These are phyloP conservation scores for Talaromyces nanjingensis DNA, from an alignment of 495 filamentous ascomycete species.

Conservation along the genomic window DNA sequence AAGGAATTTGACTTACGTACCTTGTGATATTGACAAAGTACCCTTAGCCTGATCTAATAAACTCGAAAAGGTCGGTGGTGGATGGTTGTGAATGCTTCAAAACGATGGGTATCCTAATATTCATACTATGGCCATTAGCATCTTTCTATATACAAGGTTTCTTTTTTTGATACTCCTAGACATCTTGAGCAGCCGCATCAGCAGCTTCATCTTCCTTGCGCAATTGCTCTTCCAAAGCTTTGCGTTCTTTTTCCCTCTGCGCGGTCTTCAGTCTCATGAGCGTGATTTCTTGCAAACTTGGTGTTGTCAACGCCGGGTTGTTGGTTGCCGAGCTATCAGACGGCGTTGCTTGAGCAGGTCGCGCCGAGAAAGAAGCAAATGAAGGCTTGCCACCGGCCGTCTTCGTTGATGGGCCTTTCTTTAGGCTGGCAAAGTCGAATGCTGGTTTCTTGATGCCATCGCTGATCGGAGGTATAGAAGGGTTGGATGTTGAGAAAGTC, in stretches of 20 bases:
- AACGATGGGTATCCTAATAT: conserved; percentile 4
- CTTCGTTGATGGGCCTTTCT: conserved; percentile 11
- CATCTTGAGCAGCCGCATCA: conserved; percentile 29
- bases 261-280: conserved; percentile 56
- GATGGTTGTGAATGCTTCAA: neutral
- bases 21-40: neutral
- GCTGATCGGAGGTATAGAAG: conserved; percentile 15
- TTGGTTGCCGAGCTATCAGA: conserved; percentile 23
- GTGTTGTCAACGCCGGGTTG: conserved; percentile 26
- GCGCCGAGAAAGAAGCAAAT: conserved; percentile 43
- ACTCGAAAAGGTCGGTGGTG: neutral
- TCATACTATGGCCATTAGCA: neutral
- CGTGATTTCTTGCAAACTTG: conserved; percentile 52
- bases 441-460: conserved; percentile 12
- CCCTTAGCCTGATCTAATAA: neutral
- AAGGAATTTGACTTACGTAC: too few relatives aligned
- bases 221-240: conserved; percentile 49
- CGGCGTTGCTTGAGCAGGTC: conserved; percentile 17
- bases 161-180: neutral
- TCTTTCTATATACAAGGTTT: neutral
- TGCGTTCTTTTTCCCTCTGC: conserved; percentile 47
- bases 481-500: conserved; percentile 5
- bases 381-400: conserved; percentile 33
- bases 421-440: conserved; percentile 33
- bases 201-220: conserved; percentile 42